Evolutionary conservation across 768 basidiomycete species (phyloP).

Genomic region (Lactifluus hygrophoroides): DNA sequence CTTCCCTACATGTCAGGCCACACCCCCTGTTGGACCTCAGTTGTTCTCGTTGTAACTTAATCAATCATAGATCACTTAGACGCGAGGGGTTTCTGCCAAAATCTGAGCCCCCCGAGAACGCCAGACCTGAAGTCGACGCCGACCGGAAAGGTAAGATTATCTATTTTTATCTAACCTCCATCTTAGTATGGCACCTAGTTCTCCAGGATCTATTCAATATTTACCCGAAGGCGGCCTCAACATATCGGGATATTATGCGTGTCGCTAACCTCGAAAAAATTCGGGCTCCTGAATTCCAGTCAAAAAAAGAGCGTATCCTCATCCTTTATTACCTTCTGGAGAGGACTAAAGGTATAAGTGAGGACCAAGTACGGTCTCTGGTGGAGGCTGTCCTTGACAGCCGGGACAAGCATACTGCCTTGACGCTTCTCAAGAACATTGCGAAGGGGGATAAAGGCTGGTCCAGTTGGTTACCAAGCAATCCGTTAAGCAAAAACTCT

Average conservation of each 20-base stretch:
- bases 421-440: not conserved
- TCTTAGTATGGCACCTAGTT: not conserved
- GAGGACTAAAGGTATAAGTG: not conserved
- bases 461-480: not conserved
- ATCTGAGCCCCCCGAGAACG: not conserved
- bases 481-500: not conserved
- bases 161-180: not conserved
- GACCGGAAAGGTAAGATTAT: not conserved
- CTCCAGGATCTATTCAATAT: constrained; percentile 2
- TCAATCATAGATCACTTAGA: not conserved
- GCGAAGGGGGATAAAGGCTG: not conserved
- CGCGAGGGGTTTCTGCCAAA: not conserved
- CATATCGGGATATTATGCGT: not conserved
- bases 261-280: constrained; percentile 2
- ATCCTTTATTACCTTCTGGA: not conserved
- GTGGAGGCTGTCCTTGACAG: not conserved
- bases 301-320: constrained; percentile 2
- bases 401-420: not conserved
- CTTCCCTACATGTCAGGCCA: not conserved
- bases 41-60: not conserved
- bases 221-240: not conserved
- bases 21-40: no score
- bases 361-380: not conserved
- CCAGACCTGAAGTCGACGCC: not conserved
- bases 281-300: not conserved